A percentile compares a stretch with the other conserved stretches of the same genome.
Conservation (phyloP, 2,329 filamentous ascomycete species). For the Exophiala viscosa region DNA sequence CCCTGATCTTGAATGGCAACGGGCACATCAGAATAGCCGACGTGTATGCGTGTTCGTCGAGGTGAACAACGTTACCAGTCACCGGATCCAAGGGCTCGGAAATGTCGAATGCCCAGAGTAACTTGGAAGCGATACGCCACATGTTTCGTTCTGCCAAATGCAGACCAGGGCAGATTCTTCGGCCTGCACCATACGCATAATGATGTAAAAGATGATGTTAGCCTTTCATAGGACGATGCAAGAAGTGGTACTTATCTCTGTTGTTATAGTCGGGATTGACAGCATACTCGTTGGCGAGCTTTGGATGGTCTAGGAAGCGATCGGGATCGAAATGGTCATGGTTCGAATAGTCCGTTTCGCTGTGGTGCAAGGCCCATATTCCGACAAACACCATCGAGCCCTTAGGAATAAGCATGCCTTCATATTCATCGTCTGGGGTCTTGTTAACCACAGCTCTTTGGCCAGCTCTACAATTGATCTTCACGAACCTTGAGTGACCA, state of each 20-base stretch:
- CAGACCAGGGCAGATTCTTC: conserved; percentile 33
- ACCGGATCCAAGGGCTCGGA: background rate
- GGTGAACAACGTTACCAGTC: background rate
- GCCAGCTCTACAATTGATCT: too few species aligned
- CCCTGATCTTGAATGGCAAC: conserved; percentile 1
- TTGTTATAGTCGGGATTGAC: conserved; percentile 28
- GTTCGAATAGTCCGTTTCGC: background rate
- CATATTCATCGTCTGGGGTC: conserved; percentile 48
- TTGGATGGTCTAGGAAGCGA: conserved; percentile 5
- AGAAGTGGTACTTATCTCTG: conserved; percentile 16
- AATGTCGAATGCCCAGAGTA: conserved; percentile 33
- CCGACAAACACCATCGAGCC: conserved; percentile 38
- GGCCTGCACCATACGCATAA: conserved; percentile 30
- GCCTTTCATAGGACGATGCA: background rate
- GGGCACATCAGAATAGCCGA: background rate
- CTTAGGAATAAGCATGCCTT: conserved; percentile 48
- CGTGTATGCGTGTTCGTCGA: background rate
- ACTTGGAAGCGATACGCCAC: conserved; percentile 27
- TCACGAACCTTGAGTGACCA: background rate
- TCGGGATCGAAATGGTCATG: conserved; percentile 8
- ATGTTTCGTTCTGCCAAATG: conserved; percentile 32
- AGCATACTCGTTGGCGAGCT: conserved; percentile 33
- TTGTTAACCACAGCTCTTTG: background rate
- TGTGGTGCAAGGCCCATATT: conserved; percentile 10
- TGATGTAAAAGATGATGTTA: conserved; percentile 18